These are phyloP conservation scores for Afroboletus lepidellus DNA, from an alignment of 1,284 basidiomycete species.

Conservation along the genomic window DNA sequence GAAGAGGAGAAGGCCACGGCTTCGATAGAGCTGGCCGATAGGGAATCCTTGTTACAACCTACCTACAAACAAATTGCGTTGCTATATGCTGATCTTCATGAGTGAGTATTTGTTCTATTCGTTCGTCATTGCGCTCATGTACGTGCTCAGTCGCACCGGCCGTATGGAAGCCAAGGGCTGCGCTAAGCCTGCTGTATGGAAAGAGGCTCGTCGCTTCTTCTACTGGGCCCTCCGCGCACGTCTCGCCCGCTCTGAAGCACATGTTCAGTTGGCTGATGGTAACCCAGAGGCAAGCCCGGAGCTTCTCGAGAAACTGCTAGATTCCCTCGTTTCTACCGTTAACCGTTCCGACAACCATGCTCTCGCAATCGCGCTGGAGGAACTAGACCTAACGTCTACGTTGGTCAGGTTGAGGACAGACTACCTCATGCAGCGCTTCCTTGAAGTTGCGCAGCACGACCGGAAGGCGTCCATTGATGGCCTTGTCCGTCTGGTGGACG, in stretches of 20 bases:
- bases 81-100: conserved; percentile 95
- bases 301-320: conserved; percentile 57
- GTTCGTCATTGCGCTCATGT: conserved; percentile 9
- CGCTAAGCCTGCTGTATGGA: conserved; percentile 82
- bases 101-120: conserved; percentile 52
- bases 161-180: conserved; percentile 99
- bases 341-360: conserved; percentile 51
- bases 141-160: conserved; percentile 72
- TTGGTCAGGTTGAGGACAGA: conserved; percentile 63
- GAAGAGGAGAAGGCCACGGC: conserved; percentile 75
- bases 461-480: conserved; percentile 69
- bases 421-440: conserved; percentile 57
- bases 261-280: conserved; percentile 57
- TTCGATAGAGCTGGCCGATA: conserved; percentile 64
- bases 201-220: conserved; percentile 88
- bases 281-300: conserved; percentile 62
- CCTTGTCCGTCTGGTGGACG: conserved; percentile 64
- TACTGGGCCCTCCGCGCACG: conserved; percentile 92
- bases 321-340: conserved; percentile 57
- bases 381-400: conserved; percentile 62
- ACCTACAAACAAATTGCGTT: conserved; percentile 94
- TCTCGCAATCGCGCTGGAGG: conserved; percentile 62
- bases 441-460: conserved; percentile 64
- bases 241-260: conserved; percentile 62
- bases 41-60: conserved; percentile 84